Evolutionary conservation across 2,329 filamentous ascomycete genomes (phyloP).

Genomic region (Massarina eburnea): DNA sequence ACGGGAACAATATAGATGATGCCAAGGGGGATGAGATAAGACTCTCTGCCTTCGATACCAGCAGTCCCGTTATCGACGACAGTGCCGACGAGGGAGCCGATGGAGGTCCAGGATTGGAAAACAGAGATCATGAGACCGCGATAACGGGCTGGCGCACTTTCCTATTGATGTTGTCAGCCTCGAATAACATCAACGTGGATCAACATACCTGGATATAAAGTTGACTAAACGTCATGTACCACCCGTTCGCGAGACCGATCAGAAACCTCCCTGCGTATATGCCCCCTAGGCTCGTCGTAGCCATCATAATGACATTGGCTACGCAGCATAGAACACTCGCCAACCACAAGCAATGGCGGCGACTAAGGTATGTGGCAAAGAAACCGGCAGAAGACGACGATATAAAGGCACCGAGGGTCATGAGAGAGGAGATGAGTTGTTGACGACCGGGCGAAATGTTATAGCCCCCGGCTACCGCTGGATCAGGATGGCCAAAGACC

Average conservation of each 20-base stretch:
- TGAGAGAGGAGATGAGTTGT: conserved; percentile 49
- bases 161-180: conserved; percentile 17
- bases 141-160: conserved; percentile 53
- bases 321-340: conserved; percentile 53
- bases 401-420: conserved; percentile 50
- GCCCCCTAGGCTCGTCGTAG: conserved; percentile 53
- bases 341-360: conserved; percentile 48
- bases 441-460: conserved; percentile 47
- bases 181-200: not conserved
- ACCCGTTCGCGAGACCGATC: conserved; percentile 55
- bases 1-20: conserved; percentile 58
- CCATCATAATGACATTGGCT: conserved; percentile 57
- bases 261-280: conserved; percentile 58
- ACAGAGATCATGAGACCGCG: conserved; percentile 53
- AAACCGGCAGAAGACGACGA: conserved; percentile 44
- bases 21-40: conserved; percentile 53
- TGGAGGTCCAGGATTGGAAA: conserved; percentile 53
- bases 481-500: conserved; percentile 34
- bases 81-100: conserved; percentile 49
- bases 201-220: conserved; percentile 50
- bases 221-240: conserved; percentile 59
- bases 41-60: conserved; percentile 14
- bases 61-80: conserved; percentile 55
- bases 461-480: conserved; percentile 43
- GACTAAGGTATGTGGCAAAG: conserved; percentile 43